phyloP scores from a whole-genome alignment of 208 protist genomes.

The Trypanosoma avium region DNA sequence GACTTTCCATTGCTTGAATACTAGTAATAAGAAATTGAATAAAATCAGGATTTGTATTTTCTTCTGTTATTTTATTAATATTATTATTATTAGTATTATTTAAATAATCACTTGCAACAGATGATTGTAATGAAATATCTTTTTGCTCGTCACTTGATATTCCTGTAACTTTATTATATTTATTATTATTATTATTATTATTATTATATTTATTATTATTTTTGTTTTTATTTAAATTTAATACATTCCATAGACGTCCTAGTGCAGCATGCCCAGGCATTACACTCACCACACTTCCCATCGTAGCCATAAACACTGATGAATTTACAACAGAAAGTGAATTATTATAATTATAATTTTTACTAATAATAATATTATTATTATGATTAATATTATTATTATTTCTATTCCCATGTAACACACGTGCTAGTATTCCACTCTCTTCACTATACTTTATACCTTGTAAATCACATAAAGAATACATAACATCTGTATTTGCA shows the following conservation, averaged over 20 bases:
- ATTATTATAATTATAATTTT: background rate
- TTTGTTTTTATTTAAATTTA: too few relatives aligned
- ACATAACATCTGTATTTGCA: conserved; percentile 11
- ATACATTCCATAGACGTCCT: too few relatives aligned
- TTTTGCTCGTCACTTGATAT: too few relatives aligned
- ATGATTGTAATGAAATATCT: too few relatives aligned
- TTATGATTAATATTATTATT: background rate
- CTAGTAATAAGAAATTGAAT: background rate
- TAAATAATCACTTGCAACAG: too few relatives aligned
- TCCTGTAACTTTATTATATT: too few relatives aligned
- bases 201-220: too few relatives aligned
- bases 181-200: too few relatives aligned
- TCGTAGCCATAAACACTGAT: background rate
- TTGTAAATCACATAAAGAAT: conserved; percentile 17
- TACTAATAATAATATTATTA: background rate
- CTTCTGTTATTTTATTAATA: background rate
- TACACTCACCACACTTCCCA: conserved; percentile 5
- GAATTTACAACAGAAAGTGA: background rate
- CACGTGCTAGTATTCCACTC: background rate
- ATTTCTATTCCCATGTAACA: background rate
- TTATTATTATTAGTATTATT: background rate
- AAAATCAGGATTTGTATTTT: background rate
- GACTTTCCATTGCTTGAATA: conserved; percentile 15
- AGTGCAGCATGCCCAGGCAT: too few relatives aligned
- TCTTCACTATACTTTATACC: conserved; percentile 19